These are phyloP conservation scores for Mycena epipterygia DNA, from an alignment of 768 basidiomycete genomes.

Conservation along the genomic window DNA sequence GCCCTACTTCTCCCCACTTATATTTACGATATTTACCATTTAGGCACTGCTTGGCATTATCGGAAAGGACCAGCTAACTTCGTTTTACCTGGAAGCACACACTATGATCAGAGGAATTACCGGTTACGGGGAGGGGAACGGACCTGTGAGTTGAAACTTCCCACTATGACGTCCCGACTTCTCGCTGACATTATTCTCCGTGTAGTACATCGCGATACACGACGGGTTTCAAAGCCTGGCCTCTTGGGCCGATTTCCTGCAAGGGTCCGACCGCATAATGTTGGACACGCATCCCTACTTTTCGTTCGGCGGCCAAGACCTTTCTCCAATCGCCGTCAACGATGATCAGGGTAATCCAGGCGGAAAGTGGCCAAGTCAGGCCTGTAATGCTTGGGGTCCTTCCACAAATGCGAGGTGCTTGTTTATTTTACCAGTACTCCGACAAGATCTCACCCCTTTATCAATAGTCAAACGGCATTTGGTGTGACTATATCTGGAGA, in stretches of 20 bases:
- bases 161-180: not conserved
- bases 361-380: slow-evolving; percentile 61
- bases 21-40: not conserved
- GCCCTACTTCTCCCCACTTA: not conserved
- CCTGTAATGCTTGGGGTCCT: slow-evolving; percentile 73
- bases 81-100: slow-evolving; percentile 65
- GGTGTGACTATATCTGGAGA: slow-evolving; percentile 85
- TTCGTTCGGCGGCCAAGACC: slow-evolving; percentile 62
- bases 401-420: slow-evolving; percentile 65
- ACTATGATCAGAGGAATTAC: slow-evolving; percentile 77
- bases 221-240: slow-evolving; percentile 60
- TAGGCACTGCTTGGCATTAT: slow-evolving; percentile 27
- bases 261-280: slow-evolving; percentile 71
- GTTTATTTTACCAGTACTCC: slow-evolving; percentile 47
- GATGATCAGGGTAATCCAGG: slow-evolving; percentile 40
- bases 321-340: slow-evolving; percentile 37
- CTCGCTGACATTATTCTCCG: not conserved
- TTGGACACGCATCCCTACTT: slow-evolving; percentile 82
- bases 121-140: slow-evolving; percentile 80
- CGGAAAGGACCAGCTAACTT: slow-evolving; percentile 23
- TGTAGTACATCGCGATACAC: slow-evolving; percentile 63
- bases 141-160: slow-evolving; percentile 43
- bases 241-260: slow-evolving; percentile 63
- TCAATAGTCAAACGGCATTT: slow-evolving; percentile 58
- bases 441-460: not conserved